Evolutionary conservation across 768 basidiomycete genomes (phyloP).

Genomic region (Termitomyces sp.): DNA sequence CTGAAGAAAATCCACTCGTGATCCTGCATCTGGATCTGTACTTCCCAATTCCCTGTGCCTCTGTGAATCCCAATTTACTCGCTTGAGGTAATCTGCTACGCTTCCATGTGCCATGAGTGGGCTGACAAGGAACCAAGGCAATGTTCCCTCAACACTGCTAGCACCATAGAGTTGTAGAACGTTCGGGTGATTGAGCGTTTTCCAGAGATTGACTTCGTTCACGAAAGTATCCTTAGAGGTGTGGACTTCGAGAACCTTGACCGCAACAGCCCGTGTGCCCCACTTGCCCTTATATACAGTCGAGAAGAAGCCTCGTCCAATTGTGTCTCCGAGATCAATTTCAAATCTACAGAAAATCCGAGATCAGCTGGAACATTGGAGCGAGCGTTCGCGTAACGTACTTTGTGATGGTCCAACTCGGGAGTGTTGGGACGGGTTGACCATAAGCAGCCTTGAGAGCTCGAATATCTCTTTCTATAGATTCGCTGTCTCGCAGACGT

Average conservation of each 20-base stretch:
- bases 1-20: slow-evolving; percentile 38
- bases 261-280: slow-evolving; percentile 58
- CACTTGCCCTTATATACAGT: slow-evolving; percentile 74
- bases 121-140: slow-evolving; percentile 78
- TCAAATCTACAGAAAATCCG: slow-evolving; percentile 48
- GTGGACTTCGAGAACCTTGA: slow-evolving; percentile 64
- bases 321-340: slow-evolving; percentile 62
- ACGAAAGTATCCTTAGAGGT: slow-evolving; percentile 58
- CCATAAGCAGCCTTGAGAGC: slow-evolving; percentile 1
- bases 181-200: slow-evolving; percentile 62
- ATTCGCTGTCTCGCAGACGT: not conserved
- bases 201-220: slow-evolving; percentile 73
- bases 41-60: not conserved
- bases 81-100: slow-evolving; percentile 52
- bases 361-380: not conserved
- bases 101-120: slow-evolving; percentile 69
- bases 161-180: slow-evolving; percentile 76
- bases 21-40: slow-evolving; percentile 2
- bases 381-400: slow-evolving; percentile 17
- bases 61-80: slow-evolving; percentile 15
- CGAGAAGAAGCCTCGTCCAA: slow-evolving; percentile 73
- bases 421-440: slow-evolving; percentile 32
- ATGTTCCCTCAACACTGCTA: slow-evolving; percentile 60
- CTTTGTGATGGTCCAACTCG: slow-evolving; percentile 76
- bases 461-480: slow-evolving; percentile 7